Evolutionary conservation across 2,329 filamentous ascomycete genomes (phyloP).

Genomic region (Delphinella strobiligena): DNA sequence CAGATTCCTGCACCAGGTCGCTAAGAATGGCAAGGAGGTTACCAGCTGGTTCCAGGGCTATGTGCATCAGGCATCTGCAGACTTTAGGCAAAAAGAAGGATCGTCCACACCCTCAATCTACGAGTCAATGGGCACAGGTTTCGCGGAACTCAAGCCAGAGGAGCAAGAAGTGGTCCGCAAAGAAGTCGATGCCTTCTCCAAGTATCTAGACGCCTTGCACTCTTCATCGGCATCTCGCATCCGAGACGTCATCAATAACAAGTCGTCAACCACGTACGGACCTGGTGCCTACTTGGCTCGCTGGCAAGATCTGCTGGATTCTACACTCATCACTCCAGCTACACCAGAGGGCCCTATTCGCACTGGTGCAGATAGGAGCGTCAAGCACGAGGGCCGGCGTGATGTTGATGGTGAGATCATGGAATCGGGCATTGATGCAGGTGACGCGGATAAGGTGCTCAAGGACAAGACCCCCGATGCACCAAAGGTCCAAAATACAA

Average conservation of each 20-base stretch:
- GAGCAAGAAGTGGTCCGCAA: slow-evolving; percentile 35
- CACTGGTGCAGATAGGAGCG: slow-evolving; percentile 20
- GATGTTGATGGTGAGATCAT: slow-evolving; percentile 22
- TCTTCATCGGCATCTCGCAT: slow-evolving; percentile 43
- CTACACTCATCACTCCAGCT: slow-evolving; percentile 55
- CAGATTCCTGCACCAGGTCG: slow-evolving; percentile 59
- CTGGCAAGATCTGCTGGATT: slow-evolving; percentile 61
- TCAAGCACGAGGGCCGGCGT: slow-evolving; percentile 24
- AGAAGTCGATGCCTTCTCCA: slow-evolving; percentile 47
- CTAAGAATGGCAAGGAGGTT: slow-evolving; percentile 55
- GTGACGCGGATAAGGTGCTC: slow-evolving; percentile 19
- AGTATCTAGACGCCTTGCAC: slow-evolving; percentile 47
- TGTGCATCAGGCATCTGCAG: slow-evolving; percentile 43
- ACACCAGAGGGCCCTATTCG: slow-evolving; percentile 41
- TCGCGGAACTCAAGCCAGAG: slow-evolving; percentile 34
- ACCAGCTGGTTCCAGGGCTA: slow-evolving; percentile 49
- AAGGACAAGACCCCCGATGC: slow-evolving; percentile 19
- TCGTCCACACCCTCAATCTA: slow-evolving; percentile 11
- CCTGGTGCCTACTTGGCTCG: slow-evolving; percentile 61
- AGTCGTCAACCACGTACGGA: slow-evolving; percentile 36
- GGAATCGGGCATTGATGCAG: slow-evolving; percentile 14
- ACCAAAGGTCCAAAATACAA: slow-evolving; percentile 19
- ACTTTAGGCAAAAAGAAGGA: slow-evolving; percentile 35
- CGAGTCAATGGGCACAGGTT: slow-evolving; percentile 24
- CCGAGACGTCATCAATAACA: slow-evolving; percentile 40